Evolutionary conservation across 2,329 filamentous ascomycete species (phyloP).

Genomic region (Acrocalymma vagum): DNA sequence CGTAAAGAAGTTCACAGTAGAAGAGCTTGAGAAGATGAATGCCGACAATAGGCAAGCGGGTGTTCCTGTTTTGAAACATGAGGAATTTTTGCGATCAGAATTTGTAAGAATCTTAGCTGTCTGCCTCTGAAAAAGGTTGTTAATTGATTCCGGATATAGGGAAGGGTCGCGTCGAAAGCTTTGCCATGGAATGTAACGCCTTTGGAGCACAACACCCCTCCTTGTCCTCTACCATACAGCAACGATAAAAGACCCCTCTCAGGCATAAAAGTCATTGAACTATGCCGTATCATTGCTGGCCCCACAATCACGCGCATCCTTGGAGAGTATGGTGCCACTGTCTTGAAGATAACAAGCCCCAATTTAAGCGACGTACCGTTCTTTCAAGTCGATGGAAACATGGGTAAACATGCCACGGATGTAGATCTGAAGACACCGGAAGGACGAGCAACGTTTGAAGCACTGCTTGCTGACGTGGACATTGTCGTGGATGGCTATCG

Average conservation of each 20-base stretch:
- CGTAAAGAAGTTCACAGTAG: conserved; percentile 41
- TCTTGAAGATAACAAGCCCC: conserved; percentile 72
- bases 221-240: conserved; percentile 16
- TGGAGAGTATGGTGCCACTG: conserved; percentile 73
- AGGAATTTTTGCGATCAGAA: too few species aligned
- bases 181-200: conserved; percentile 1
- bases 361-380: conserved; percentile 71
- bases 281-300: conserved; percentile 76
- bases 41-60: conserved; percentile 46
- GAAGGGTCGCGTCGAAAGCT: conserved; percentile 1
- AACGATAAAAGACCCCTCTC: conserved; percentile 42
- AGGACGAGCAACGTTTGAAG: conserved; percentile 62
- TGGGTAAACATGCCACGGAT: conserved; percentile 70
- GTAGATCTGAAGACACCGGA: conserved; percentile 64
- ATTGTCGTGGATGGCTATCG: conserved; percentile 73
- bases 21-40: conserved; percentile 48
- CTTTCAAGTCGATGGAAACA: conserved; percentile 73
- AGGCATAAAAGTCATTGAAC: conserved; percentile 74
- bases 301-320: conserved; percentile 72
- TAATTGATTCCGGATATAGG: neutral
- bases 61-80: conserved; percentile 43
- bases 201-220: too few species aligned
- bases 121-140: too few species aligned
- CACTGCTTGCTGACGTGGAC: conserved; percentile 66
- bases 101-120: too few species aligned